Conservation (phyloP, 768 basidiomycete genomes). For the Agaricus subrufescens region DNA sequence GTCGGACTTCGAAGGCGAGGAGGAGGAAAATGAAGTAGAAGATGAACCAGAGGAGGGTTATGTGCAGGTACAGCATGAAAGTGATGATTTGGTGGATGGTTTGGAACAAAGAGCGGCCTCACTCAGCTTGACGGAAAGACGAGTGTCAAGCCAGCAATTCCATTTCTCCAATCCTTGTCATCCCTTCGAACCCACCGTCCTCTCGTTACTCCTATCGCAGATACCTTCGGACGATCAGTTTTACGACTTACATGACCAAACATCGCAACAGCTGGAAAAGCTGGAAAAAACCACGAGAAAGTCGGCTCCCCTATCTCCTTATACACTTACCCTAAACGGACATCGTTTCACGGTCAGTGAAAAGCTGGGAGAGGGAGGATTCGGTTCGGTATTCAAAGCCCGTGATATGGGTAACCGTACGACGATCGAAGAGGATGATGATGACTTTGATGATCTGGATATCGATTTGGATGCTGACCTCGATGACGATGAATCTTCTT, state of each 20-base stretch:
- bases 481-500: conserved; percentile 47
- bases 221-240: conserved; percentile 58
- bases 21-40: conserved; percentile 22
- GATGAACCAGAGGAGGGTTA: conserved; percentile 17
- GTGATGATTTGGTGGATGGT: conserved; percentile 21
- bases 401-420: conserved; percentile 44
- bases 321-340: conserved; percentile 58
- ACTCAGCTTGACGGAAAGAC: conserved; percentile 60
- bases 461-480: conserved; percentile 48
- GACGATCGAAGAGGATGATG: conserved; percentile 46
- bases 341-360: conserved; percentile 67
- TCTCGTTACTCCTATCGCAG: conserved; percentile 59
- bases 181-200: conserved; percentile 67
- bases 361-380: conserved; percentile 96
- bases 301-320: conserved; percentile 31
- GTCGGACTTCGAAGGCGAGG: conserved; percentile 25
- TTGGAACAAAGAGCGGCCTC: conserved; percentile 61
- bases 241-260: conserved; percentile 50
- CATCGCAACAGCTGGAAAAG: conserved; percentile 55
- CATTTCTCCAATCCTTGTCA: conserved; percentile 85
- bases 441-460: conserved; percentile 43
- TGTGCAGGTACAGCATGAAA: conserved; percentile 16
- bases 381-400: conserved; percentile 92
- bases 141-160: conserved; percentile 60
- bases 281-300: conserved; percentile 71